These are phyloP conservation scores for Paraglomus brasilianum DNA, from an alignment of 192 early-diverging fungal genomes.

Conservation along the genomic window DNA sequence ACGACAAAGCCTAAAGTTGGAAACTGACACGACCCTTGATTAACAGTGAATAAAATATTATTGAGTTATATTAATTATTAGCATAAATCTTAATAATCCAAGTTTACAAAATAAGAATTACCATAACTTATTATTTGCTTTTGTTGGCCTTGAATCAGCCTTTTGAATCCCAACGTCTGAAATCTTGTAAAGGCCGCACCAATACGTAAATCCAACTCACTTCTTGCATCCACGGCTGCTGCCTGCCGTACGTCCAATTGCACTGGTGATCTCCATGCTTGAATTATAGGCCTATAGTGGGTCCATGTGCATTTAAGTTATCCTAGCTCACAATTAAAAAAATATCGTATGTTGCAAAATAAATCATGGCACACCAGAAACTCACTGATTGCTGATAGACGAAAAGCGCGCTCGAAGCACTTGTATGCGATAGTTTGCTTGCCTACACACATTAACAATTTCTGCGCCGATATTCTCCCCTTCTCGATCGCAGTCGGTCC, in stretches of 20 bases:
- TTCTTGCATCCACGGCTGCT: slow-evolving; percentile 78
- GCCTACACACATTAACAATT: slow-evolving; percentile 64
- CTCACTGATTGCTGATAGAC: slow-evolving; percentile 71
- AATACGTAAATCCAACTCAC: slow-evolving; percentile 88
- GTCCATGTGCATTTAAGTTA: neutral
- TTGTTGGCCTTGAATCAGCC: slow-evolving; percentile 52
- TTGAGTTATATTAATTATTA: neutral
- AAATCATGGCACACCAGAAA: neutral
- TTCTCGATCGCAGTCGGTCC: slow-evolving; percentile 99
- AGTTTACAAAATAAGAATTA: slow-evolving; percentile 24
- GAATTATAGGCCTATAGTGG: neutral
- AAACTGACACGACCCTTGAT: slow-evolving; percentile 88
- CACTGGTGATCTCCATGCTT: slow-evolving; percentile 24
- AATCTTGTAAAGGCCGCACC: slow-evolving; percentile 94
- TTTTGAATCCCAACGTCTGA: slow-evolving; percentile 71
- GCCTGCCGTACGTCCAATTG: slow-evolving; percentile 74
- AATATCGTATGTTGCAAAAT: neutral
- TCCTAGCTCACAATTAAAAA: neutral
- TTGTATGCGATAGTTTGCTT: slow-evolving; percentile 59
- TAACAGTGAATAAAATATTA: neutral
- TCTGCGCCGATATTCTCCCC: slow-evolving; percentile 94
- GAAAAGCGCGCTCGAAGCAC: slow-evolving; percentile 90
- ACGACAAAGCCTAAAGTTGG: slow-evolving; percentile 97
- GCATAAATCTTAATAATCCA: neutral
- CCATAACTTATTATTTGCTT: slow-evolving; percentile 80